Percentiles rank a stretch among this genome's conserved stretches.
Evolutionary conservation across 2,329 filamentous ascomycete species (phyloP).

Genomic region (Phyllosticta ampelicida): DNA sequence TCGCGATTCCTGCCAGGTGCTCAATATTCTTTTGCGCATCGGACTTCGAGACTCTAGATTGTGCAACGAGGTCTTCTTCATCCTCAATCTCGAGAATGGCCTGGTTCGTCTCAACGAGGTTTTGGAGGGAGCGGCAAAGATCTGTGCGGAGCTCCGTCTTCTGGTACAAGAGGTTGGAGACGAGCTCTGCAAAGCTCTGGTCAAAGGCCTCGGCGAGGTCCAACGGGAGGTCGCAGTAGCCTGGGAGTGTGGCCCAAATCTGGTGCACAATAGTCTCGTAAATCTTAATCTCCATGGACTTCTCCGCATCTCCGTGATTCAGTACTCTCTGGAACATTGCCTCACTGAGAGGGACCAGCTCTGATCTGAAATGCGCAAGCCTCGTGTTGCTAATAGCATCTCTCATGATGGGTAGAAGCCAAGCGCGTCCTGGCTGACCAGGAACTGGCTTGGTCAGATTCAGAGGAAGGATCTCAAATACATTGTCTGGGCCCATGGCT

Average conservation of each 20-base stretch:
- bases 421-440: conserved; percentile 76
- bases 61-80: conserved; percentile 61
- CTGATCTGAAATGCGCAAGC: conserved; percentile 70
- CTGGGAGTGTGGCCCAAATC: conserved; percentile 86
- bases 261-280: conserved; percentile 95
- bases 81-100: conserved; percentile 60
- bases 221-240: conserved; percentile 86
- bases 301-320: conserved; percentile 69
- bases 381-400: conserved; percentile 85
- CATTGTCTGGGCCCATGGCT: conserved; percentile 79
- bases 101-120: conserved; percentile 84
- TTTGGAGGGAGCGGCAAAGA: conserved; percentile 76
- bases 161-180: conserved; percentile 86
- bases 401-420: conserved; percentile 85
- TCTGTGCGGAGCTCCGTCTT: conserved; percentile 80
- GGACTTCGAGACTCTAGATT: conserved; percentile 65
- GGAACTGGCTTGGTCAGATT: conserved; percentile 70
- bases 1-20: conserved; percentile 69
- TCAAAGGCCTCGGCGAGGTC: conserved; percentile 62
- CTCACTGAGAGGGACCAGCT: conserved; percentile 84
- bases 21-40: conserved; percentile 68
- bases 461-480: conserved; percentile 71
- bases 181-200: conserved; percentile 75
- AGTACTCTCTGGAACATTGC: conserved; percentile 80
- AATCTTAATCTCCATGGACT: conserved; percentile 94